These are phyloP conservation scores for Neonectria magnoliae DNA, from an alignment of 2,329 filamentous ascomycete species.

Conservation along the genomic window DNA sequence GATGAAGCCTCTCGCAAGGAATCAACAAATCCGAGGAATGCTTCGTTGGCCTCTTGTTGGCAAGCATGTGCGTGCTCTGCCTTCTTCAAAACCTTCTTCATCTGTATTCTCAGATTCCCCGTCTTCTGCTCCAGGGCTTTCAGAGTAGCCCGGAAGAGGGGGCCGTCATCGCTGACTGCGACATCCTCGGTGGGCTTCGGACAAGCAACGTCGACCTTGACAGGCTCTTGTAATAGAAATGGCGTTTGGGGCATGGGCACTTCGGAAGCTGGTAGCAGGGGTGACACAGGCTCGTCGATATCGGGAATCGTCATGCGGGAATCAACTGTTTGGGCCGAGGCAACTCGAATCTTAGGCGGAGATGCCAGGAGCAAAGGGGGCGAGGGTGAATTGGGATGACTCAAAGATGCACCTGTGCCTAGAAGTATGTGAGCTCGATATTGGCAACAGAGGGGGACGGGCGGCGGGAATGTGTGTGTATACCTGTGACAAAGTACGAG, in stretches of 20 bases:
- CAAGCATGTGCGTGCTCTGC: slow-evolving; percentile 88
- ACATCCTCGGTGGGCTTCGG: slow-evolving; percentile 88
- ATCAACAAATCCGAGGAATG: slow-evolving; percentile 83
- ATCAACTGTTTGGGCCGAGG: slow-evolving; percentile 88
- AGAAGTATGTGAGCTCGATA: slow-evolving; percentile 30
- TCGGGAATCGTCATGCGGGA: slow-evolving; percentile 82
- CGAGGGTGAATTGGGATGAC: slow-evolving; percentile 72
- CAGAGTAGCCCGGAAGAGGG: slow-evolving; percentile 95
- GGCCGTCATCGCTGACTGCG: slow-evolving; percentile 87
- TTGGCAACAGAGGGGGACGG: background rate
- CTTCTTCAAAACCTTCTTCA: slow-evolving; percentile 95
- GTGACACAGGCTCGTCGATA: slow-evolving; percentile 68
- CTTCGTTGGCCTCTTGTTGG: slow-evolving; percentile 86
- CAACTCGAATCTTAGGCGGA: slow-evolving; percentile 80
- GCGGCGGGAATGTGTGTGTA: slow-evolving; percentile 49
- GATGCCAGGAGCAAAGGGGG: slow-evolving; percentile 78
- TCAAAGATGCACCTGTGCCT: slow-evolving; percentile 58
- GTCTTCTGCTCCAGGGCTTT: slow-evolving; percentile 97
- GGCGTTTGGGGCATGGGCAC: slow-evolving; percentile 40
- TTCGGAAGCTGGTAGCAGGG: slow-evolving; percentile 55
- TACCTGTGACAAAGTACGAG: slow-evolving; percentile 93
- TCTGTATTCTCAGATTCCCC: slow-evolving; percentile 88
- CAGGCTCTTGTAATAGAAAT: slow-evolving; percentile 55
- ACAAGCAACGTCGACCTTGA: slow-evolving; percentile 89
- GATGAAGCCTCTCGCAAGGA: slow-evolving; percentile 86